phyloP scores from a whole-genome alignment of 192 early-diverging fungal species.

The Thamnidium elegans region DNA sequence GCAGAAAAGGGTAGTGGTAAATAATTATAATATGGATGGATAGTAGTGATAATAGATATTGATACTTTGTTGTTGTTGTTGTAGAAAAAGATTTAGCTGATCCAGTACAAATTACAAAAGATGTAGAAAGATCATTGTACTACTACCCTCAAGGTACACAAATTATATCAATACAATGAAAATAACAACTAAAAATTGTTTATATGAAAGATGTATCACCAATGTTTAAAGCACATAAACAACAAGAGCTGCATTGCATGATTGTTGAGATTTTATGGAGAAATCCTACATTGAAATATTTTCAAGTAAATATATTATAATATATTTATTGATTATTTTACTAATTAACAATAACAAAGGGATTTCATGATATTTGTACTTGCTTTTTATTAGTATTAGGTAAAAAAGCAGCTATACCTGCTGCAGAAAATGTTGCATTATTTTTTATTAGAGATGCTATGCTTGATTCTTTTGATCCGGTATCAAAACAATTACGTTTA shows the following conservation, averaged over 20 bases:
- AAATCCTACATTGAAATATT: conserved; percentile 65
- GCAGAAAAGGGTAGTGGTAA: conserved; percentile 39
- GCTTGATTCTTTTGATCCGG: conserved; percentile 51
- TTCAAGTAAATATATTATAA: conserved; percentile 45
- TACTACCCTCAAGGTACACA: conserved; percentile 38
- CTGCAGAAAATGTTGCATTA: conserved; percentile 51
- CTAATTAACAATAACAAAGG: conserved; percentile 14
- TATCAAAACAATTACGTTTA: conserved; percentile 46
- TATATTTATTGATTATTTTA: conserved; percentile 39
- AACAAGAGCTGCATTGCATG: conserved; percentile 45
- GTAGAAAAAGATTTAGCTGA: conserved; percentile 37
- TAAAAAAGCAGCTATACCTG: conserved; percentile 51
- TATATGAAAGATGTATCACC: conserved; percentile 25
- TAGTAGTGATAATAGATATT: neutral
- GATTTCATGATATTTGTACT: conserved; percentile 46
- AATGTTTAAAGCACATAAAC: conserved; percentile 41
- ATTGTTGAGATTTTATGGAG: conserved; percentile 49
- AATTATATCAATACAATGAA: neutral
- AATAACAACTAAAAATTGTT: neutral
- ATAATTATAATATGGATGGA: neutral
- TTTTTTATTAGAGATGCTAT: conserved; percentile 55
- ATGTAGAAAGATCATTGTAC: conserved; percentile 39
- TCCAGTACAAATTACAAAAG: conserved; percentile 36
- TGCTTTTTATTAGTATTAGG: conserved; percentile 52
- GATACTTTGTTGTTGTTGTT: too few species aligned